Base-by-base conservation (phyloP, 768 basidiomycete genomes). In the Tricholomella constricta region DNA sequence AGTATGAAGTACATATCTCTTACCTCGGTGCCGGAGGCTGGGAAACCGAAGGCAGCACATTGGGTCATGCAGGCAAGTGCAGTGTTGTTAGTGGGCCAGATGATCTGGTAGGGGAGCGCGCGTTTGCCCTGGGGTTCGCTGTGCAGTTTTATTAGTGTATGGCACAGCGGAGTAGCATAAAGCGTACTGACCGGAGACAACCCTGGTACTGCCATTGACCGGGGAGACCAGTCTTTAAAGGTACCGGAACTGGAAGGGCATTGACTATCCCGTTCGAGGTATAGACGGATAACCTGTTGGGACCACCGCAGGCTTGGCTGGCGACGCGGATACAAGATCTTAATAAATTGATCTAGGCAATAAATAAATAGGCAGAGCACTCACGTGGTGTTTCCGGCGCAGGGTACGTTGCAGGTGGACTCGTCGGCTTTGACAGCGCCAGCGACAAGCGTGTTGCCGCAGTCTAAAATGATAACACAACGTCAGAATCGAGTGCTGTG, bases 231-330 rank as follows among this genome's bases (percentile, higher is more conserved):
- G 80, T 81, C 7, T 71, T 83, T 58, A 82, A 78, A 2, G 76
- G 62, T 0, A 71, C 69, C 4, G 90, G 88, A 10, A 90, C 78
- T 1, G 88, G 81, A 15, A 84, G 69, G 6, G 74, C 74, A 0
- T 75, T 78, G 44, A 91, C 72, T 36, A 71, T 77, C 3, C 70
- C 72, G 7, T 68, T 79, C 0, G 80, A 75, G 0, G 80, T 74
- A 59, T 91, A 91, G 12, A 89, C 79, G 1, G 88, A 89, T 23
- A 91, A 62, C n/a, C 82, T 78, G 61, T 85, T 84, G 1, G 84
- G 80, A 6, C 84, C 90, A 63, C 90, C 90, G 56, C 89, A 92
- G 36, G 83, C 81, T 65, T 86, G 77, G 11, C 84, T 86, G 53
- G 23, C 31, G 4, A 49, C 25, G 12, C 19, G 41, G 27, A n/a